Evolutionary conservation across 148 eudicot species (phyloP), one percentile per base, ranked within the genome.

Genomic region (Camellia japonica): DNA sequence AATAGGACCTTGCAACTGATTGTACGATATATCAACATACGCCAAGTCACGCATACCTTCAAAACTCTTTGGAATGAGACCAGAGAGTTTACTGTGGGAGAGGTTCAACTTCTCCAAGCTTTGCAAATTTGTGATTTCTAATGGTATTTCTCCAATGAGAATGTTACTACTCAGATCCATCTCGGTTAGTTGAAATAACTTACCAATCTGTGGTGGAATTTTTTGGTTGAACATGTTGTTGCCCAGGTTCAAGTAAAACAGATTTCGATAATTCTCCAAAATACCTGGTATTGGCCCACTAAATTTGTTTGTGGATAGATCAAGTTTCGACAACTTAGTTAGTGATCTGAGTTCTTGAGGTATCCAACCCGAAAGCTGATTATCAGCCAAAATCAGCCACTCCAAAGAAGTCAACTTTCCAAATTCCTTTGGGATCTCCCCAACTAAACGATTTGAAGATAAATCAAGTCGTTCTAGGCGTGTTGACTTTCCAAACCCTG

Each of bases 351-450:
- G 54, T 72, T 87, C 87, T 23, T 18, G 44, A 20, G 89, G 87
- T 11, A 87, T 64, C 23, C 1, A 60, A 73, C 89, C 89, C 30
- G 61, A 69, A 44, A 87, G 85, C 41, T 78, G 68, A 75, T 87
- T 87, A 61, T 71, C 58, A 63, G 81, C 79, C 73, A 87, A 67
- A 54, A 84, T 76, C 13, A 87, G 83, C 55, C 77, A 59, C 49
- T 81, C 82, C 70, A 87, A 74, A 1, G 75, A 79, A 78, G 80
- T 51, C 52, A 84, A 75, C 49, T 72, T 79, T 5, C 85, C 87
- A 16, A 84, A 69, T 65, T 84, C 83, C 59, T 82, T 84, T 7
- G 89, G 89, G 46, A 87, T 87, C 44, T n/a, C 74, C 38, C 89
- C 89, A 60, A 54, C 81, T 7, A 87, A 73, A 52, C n/a, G 80